Evolutionary conservation across 2,329 filamentous ascomycete species (phyloP), one percentile per base, ranked within the genome.

Genomic region (Xylariomycetidae sp.): DNA sequence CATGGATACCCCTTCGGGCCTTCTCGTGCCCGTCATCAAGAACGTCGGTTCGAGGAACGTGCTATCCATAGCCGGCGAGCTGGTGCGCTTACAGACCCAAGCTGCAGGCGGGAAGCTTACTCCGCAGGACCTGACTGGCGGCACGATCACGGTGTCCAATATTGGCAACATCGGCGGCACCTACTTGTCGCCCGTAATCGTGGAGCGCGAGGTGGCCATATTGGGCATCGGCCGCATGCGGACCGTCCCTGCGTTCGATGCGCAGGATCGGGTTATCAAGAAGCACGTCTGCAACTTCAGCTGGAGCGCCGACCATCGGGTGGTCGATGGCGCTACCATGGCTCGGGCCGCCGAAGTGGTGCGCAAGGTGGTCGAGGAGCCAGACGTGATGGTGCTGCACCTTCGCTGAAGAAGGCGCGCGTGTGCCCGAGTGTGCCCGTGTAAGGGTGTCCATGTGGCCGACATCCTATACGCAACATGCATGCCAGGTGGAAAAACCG

Each of bases 101-200:
- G 90, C 87, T 2, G 67, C 72, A 10, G 68, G 73, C n/a, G 86
- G 87, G 19, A 86, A 83, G 58, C 72, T 98, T 4, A 68, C 76
- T 2, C 73, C 79, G 3, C 68, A 73, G 13, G 89, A 98, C 59
- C 70, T 98, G 43, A 74, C 70, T 22, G 88, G 88, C 32, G 88
- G 88, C 12, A 96, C 92, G 2, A 90, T 98, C 52, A 95, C 92
- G 0, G 79, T 98, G 31, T 95, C 88, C 49, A 98, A 98, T 58
- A 95, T 98, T 48, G 92, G 92, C 28, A 94, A 80, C 49, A 87
- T 98, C 28, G 92, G 92, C 34, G 92, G 92, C 18, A 92, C 85
- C 1, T 94, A 94, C 49, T 79, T 96, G 29, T 81, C 83, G 19
- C 92, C 92, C 1, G 85, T 98, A 31, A 86, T 98, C 48, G 86